Evolutionary conservation across 371 early-diverging fungal species (phyloP).

Genomic region (Rhizopus sp.): DNA sequence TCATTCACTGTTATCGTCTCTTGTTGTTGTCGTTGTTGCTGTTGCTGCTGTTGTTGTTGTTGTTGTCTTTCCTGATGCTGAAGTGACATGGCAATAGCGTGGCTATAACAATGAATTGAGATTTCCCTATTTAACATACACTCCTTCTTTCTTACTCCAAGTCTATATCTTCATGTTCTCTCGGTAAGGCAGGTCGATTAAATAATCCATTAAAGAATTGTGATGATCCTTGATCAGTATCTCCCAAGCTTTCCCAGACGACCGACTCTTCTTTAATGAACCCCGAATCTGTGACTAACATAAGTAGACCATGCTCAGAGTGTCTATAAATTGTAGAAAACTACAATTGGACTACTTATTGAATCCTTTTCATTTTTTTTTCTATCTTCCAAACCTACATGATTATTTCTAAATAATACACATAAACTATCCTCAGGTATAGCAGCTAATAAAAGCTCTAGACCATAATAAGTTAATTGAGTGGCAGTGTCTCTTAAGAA

Average conservation of each 20-base stretch:
- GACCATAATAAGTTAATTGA: constrained; percentile 84
- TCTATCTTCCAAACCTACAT: constrained; percentile 47
- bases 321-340: constrained; percentile 84
- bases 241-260: constrained; percentile 79
- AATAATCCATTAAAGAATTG: constrained; percentile 70
- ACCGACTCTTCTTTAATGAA: constrained; percentile 63
- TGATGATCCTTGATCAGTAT: constrained; percentile 68
- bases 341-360: constrained; percentile 26
- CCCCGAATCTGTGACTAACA: constrained; percentile 88
- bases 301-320: constrained; percentile 61
- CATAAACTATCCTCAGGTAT: constrained; percentile 65
- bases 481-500: constrained; percentile 80
- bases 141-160: constrained; percentile 28
- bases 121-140: background rate
- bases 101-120: background rate
- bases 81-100: constrained; percentile 23
- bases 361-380: background rate
- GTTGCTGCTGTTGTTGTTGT: background rate
- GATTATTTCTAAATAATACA: constrained; percentile 93
- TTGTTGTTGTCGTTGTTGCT: background rate
- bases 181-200: constrained; percentile 28
- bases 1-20: background rate
- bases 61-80: constrained; percentile 4
- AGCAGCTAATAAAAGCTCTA: constrained; percentile 60
- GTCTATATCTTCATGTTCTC: constrained; percentile 32